A percentile compares a stretch with the other conserved stretches of the same genome.
Conservation (phyloP, 1,139 yeast species). For the Diutina pseudorugosa region DNA sequence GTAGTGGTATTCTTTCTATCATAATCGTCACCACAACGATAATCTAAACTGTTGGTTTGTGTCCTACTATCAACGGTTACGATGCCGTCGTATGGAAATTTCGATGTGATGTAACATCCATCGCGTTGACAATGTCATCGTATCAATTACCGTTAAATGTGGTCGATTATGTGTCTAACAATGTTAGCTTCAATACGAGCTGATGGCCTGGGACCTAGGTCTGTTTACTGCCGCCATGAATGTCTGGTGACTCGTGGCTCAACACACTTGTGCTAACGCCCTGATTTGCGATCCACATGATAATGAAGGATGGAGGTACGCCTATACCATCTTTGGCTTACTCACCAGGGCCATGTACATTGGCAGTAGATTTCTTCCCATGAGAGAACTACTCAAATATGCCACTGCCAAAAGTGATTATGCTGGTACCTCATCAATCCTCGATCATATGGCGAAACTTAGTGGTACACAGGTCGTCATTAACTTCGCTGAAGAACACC, state of each 20-base stretch:
- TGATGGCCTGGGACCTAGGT: not conserved
- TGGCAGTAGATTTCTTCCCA: not conserved
- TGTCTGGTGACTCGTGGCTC: constrained; percentile 1
- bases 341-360: not conserved
- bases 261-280: not conserved
- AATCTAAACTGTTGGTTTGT: too few species aligned
- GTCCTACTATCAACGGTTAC: too few species aligned
- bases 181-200: not conserved
- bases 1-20: too few species aligned
- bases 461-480: not conserved
- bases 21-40: too few species aligned
- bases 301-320: constrained; percentile 1
- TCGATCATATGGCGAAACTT: not conserved
- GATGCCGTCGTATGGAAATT: too few species aligned
- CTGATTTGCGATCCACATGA: not conserved
- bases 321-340: not conserved
- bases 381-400: not conserved
- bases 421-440: not conserved
- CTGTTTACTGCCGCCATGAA: constrained; percentile 4
- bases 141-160: too few species aligned
- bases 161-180: too few species aligned
- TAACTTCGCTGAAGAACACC: not conserved
- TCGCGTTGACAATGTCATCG: too few species aligned
- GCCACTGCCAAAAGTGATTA: not conserved
- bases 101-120: too few species aligned